Conservation (phyloP, 1,284 basidiomycete genomes). For the Cutaneotrichosporon cutaneum region DNA sequence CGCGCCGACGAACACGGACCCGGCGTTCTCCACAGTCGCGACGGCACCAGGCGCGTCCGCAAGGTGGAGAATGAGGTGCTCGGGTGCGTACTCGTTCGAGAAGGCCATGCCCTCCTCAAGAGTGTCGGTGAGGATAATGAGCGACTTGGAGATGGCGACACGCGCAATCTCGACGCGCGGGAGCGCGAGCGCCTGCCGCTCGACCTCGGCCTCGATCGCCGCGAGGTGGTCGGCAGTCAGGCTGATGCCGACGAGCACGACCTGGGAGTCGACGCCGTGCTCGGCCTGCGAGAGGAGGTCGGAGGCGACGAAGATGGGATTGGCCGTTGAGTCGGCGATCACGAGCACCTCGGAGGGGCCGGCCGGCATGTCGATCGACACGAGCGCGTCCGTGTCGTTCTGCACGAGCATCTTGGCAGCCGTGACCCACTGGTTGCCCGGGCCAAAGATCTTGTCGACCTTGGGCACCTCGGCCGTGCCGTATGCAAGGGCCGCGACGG, state of each 20-base stretch:
- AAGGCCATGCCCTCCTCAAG: conserved; percentile 78
- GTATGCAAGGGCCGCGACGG: conserved; percentile 95
- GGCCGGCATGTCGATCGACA: conserved; percentile 98
- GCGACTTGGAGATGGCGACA: conserved; percentile 84
- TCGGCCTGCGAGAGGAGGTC: conserved; percentile 97
- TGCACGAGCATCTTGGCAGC: conserved; percentile 99
- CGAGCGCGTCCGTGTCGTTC: conserved; percentile 95
- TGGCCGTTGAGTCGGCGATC: conserved; percentile 82
- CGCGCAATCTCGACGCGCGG: conserved; percentile 87
- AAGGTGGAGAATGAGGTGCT: conserved; percentile 90
- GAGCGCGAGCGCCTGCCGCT: conserved; percentile 80
- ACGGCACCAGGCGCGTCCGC: conserved; percentile 68
- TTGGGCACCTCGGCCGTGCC: conserved; percentile 95
- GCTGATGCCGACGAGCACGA: conserved; percentile 81
- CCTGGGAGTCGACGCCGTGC: conserved; percentile 97
- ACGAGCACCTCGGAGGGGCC: conserved; percentile 96
- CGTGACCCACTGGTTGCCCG: conserved; percentile 99
- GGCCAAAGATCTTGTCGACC: conserved; percentile 99
- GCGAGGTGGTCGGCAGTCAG: conserved; percentile 65
- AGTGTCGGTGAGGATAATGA: conserved; percentile 73
- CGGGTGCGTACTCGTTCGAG: conserved; percentile 96
- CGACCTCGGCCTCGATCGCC: conserved; percentile 80
- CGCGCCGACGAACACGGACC: conserved; percentile 92
- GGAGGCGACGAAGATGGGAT: conserved; percentile 89
- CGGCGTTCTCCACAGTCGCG: conserved; percentile 77